Conservation (phyloP, 2,329 filamentous ascomycete genomes). For the Epichloe festucae region DNA sequence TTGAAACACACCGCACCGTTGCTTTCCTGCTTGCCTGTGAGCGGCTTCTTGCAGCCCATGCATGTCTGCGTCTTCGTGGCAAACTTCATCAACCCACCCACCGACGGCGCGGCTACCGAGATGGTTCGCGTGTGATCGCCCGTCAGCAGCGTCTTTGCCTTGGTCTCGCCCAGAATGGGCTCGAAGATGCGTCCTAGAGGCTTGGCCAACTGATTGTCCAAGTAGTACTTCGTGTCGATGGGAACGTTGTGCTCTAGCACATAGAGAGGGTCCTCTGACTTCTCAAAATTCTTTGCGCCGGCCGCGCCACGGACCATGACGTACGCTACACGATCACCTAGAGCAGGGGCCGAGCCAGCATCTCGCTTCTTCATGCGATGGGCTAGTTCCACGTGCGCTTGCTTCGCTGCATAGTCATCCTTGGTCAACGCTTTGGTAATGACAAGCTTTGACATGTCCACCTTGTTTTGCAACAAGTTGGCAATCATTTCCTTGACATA, state of each 20-base stretch:
- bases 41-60: conserved; percentile 97
- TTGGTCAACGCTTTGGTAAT: conserved; percentile 97
- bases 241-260: conserved; percentile 96
- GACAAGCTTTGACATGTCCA: conserved; percentile 98
- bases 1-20: conserved; percentile 79
- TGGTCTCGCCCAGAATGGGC: conserved; percentile 88
- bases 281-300: conserved; percentile 90
- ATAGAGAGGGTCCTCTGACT: conserved; percentile 92
- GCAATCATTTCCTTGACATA: conserved; percentile 96
- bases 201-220: conserved; percentile 96
- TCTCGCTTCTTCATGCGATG: conserved; percentile 64
- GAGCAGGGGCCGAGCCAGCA: conserved; percentile 77
- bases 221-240: conserved; percentile 96
- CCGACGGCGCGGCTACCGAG: conserved; percentile 76
- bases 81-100: conserved; percentile 96
- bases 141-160: conserved; percentile 71
- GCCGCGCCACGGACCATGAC: conserved; percentile 90
- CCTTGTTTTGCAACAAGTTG: conserved; percentile 88
- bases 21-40: conserved; percentile 65
- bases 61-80: conserved; percentile 95
- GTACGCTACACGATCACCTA: conserved; percentile 94
- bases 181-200: conserved; percentile 93
- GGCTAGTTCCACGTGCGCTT: conserved; percentile 1
- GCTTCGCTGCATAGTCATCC: conserved; percentile 70
- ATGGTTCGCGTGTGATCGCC: conserved; percentile 94